A percentile compares a stretch with the other conserved stretches of the same genome.
Conservation (phyloP, 768 basidiomycete genomes). For the Rickenella mellea region DNA sequence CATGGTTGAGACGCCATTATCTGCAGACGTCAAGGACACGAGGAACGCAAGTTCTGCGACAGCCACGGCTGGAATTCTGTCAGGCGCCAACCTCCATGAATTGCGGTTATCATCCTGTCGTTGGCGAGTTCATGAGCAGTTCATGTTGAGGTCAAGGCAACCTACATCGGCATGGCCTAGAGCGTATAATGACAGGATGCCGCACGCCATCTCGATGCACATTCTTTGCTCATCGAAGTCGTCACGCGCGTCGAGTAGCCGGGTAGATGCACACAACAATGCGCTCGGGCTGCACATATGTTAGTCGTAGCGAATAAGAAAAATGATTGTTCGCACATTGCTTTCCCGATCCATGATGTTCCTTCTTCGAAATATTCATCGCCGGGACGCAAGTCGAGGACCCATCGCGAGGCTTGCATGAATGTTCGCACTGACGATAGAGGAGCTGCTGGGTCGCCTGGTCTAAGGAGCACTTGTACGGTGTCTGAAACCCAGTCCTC, state of each 20-base stretch:
- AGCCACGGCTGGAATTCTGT: constrained; percentile 53
- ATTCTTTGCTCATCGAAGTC: constrained; percentile 57
- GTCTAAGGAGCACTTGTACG: constrained; percentile 50
- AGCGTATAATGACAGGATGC: constrained; percentile 48
- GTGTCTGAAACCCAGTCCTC: constrained; percentile 37
- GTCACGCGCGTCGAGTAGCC: constrained; percentile 47
- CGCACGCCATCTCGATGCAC: constrained; percentile 57
- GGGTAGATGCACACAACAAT: constrained; percentile 18
- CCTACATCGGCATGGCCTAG: constrained; percentile 35
- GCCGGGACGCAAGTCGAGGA: constrained; percentile 31
- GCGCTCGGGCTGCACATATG: neutral
- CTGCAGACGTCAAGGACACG: constrained; percentile 60
- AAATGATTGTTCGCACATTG: neutral
- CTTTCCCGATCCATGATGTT: neutral
- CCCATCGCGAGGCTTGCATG: constrained; percentile 31
- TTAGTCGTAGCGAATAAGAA: neutral
- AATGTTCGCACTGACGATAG: constrained; percentile 46
- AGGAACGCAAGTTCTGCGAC: constrained; percentile 67
- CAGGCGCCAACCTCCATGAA: constrained; percentile 38
- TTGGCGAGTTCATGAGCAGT: neutral
- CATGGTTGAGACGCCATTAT: constrained; percentile 53
- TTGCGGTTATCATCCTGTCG: constrained; percentile 28
- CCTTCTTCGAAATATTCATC: constrained; percentile 22
- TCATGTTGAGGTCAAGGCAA: constrained; percentile 1
- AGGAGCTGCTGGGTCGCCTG: constrained; percentile 58